Conservation (phyloP, 1,284 basidiomycete species). For the Sanghuangporus sanghuang region DNA sequence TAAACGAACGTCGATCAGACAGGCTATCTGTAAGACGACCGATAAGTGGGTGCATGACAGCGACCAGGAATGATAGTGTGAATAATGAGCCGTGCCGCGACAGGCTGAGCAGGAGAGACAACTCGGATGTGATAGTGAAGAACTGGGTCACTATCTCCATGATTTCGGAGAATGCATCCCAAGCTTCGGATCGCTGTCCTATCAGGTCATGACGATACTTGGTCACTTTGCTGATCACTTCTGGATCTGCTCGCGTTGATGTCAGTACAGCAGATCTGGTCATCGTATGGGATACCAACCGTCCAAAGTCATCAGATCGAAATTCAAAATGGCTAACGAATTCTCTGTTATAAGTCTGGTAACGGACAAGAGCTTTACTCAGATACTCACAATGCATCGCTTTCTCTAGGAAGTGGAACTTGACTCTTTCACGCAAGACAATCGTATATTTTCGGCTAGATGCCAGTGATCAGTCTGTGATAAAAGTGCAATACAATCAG, state of each 20-base stretch:
- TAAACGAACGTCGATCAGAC: background rate
- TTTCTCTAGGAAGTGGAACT: conserved; percentile 4
- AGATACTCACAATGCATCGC: background rate
- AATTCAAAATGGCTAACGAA: background rate
- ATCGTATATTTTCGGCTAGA: background rate
- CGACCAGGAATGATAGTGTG: background rate
- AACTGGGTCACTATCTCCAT: background rate
- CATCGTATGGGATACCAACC: background rate
- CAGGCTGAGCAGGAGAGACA: background rate
- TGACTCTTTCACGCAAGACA: background rate
- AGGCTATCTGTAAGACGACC: background rate
- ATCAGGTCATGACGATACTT: background rate
- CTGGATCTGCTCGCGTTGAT: background rate
- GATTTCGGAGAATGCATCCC: background rate
- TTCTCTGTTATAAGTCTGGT: background rate
- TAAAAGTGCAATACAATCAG: background rate
- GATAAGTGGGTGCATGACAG: background rate
- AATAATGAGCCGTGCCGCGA: background rate
- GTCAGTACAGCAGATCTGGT: background rate
- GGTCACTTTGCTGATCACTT: background rate
- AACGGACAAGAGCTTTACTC: background rate
- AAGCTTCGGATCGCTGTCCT: background rate
- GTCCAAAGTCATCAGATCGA: conserved; percentile 1
- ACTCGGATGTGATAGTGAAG: background rate
- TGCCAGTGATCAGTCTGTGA: background rate